A percentile compares a stretch with the other conserved stretches of the same genome.
Evolutionary conservation across 805 yeast species (phyloP).

Genomic region (Metschnikowia amazonensis): DNA sequence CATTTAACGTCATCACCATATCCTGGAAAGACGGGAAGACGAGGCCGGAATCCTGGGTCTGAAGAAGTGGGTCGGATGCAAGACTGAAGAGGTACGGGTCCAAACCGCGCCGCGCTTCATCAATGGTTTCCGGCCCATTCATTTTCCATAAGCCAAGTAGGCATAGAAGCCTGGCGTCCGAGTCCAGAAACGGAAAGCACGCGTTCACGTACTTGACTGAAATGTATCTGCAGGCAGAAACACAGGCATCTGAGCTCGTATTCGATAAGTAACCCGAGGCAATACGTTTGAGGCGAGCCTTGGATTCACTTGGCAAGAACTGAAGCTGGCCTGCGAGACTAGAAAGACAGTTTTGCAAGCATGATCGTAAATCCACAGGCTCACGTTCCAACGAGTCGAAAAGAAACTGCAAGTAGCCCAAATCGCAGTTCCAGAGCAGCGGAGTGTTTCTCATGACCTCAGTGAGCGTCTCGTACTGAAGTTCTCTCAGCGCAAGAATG

Average conservation of each 20-base stretch:
- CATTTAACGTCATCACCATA: conserved; percentile 26
- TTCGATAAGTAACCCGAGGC: conserved; percentile 31
- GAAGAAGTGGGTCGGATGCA: conserved; percentile 29
- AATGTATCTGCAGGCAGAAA: conserved; percentile 50
- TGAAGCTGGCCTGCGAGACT: conserved; percentile 50
- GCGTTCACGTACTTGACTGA: conserved; percentile 63
- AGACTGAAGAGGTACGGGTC: conserved; percentile 59
- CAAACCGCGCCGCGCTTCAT: conserved; percentile 75
- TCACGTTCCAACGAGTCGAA: conserved; percentile 70
- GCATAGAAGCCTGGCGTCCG: conserved; percentile 64
- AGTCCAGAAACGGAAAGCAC: conserved; percentile 61
- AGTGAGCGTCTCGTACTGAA: conserved; percentile 78
- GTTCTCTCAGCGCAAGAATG: conserved; percentile 46
- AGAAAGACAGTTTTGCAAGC: conserved; percentile 70
- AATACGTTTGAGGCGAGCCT: conserved; percentile 38
- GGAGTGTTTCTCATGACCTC: conserved; percentile 51
- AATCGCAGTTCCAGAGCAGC: conserved; percentile 38
- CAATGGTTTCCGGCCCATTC: conserved; percentile 69
- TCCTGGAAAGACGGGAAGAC: conserved; percentile 55
- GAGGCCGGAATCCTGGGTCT: conserved; percentile 26
- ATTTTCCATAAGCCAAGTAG: conserved; percentile 55
- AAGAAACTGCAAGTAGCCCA: conserved; percentile 58
- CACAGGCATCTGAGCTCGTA: not conserved
- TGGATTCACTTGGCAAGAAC: conserved; percentile 35
- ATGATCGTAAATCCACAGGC: conserved; percentile 53